Evolutionary conservation across 1,284 basidiomycete species (phyloP).

Genomic region (Malassezia dermatis): DNA sequence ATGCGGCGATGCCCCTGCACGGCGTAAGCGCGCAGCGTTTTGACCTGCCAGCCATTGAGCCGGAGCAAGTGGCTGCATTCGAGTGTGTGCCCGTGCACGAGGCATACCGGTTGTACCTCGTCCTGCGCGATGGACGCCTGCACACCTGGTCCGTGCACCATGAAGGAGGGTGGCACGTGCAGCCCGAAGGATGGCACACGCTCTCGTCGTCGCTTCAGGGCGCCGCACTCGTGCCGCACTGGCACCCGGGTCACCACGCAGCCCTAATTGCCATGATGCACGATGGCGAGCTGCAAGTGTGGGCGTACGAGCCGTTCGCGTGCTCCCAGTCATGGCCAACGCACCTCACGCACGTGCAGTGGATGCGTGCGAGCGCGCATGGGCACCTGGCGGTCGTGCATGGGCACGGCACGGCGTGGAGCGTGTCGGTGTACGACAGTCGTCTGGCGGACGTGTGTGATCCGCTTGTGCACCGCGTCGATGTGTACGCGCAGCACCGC

Average conservation of each 20-base stretch:
- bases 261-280: background rate
- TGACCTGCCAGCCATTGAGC: background rate
- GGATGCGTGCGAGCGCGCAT: background rate
- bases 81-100: background rate
- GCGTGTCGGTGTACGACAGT: background rate
- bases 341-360: background rate
- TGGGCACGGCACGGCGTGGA: background rate
- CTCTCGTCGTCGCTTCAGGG: background rate
- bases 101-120: background rate
- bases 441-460: background rate
- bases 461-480: background rate
- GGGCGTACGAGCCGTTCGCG: background rate
- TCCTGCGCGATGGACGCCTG: background rate
- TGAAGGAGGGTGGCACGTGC: background rate
- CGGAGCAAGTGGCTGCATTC: background rate
- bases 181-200: background rate
- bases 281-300: background rate
- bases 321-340: background rate
- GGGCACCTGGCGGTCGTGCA: conserved; percentile 3
- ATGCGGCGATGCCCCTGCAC: background rate
- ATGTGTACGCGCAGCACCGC: background rate
- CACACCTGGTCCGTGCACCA: background rate
- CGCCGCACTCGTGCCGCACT: background rate
- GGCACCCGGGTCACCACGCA: background rate
- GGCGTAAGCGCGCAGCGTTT: background rate